Evolutionary conservation across 257 asterid species (phyloP).

Genomic region (Forsythia suspensa): DNA sequence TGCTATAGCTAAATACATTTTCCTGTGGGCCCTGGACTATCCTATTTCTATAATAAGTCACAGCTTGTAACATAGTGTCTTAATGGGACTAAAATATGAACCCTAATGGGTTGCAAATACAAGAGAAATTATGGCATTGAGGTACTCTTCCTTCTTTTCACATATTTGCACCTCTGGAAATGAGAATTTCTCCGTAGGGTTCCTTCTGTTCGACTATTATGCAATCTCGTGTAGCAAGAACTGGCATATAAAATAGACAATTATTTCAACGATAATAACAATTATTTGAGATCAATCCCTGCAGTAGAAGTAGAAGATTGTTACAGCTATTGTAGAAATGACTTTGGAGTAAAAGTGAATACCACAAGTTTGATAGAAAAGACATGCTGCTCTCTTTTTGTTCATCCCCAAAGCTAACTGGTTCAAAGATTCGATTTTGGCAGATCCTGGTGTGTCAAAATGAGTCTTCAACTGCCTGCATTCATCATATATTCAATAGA

Average conservation of each 20-base stretch:
- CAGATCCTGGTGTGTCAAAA: constrained; percentile 76
- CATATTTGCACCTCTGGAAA: constrained; percentile 83
- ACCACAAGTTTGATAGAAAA: constrained; percentile 91
- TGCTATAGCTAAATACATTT: neutral
- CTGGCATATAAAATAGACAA: constrained; percentile 35
- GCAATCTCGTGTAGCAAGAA: constrained; percentile 72
- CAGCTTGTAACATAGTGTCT: neutral
- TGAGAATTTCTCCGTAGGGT: constrained; percentile 76
- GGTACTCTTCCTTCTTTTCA: constrained; percentile 28
- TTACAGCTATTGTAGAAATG: neutral
- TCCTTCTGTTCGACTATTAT: constrained; percentile 56
- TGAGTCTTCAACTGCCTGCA: constrained; percentile 89
- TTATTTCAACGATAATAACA: constrained; percentile 1
- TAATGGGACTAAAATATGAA: constrained; percentile 7
- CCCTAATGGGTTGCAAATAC: neutral
- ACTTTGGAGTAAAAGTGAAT: neutral
- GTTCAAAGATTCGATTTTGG: constrained; percentile 64
- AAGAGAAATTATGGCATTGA: neutral
- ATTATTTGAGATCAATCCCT: neutral
- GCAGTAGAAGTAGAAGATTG: neutral
- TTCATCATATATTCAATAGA: constrained; percentile 7
- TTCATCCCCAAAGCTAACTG: constrained; percentile 72
- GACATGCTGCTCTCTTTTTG: constrained; percentile 72
- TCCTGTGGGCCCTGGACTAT: neutral
- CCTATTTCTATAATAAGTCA: neutral